Conservation (phyloP, 805 yeast species). For the Pichia membranifaciens region DNA sequence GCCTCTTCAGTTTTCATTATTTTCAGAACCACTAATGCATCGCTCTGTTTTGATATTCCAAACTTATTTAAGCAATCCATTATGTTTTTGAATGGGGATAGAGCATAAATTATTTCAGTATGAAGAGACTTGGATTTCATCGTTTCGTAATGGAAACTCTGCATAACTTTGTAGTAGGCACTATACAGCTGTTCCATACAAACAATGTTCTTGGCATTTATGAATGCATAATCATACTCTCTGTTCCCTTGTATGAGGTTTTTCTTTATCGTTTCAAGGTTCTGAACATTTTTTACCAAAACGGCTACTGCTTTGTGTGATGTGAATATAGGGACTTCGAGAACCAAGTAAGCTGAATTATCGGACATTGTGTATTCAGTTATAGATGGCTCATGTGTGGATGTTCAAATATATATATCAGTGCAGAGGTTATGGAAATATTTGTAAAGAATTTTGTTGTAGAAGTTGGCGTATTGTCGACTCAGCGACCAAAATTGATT, state of each 20-base stretch:
- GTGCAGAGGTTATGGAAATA: no score
- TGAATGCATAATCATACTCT: conserved; percentile 55
- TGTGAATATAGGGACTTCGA: conserved; percentile 19
- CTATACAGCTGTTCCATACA: conserved; percentile 58
- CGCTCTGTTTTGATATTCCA: conserved; percentile 53
- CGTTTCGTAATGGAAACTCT: conserved; percentile 41
- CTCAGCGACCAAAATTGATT: no score
- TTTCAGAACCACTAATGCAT: conserved; percentile 46
- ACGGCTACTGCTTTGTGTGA: conserved; percentile 20
- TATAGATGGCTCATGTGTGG: no score
- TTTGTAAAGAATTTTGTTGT: no score
- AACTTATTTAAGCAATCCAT: conserved; percentile 65
- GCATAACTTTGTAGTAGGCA: conserved; percentile 55
- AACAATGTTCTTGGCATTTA: conserved; percentile 52
- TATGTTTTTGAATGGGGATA: conserved; percentile 67
- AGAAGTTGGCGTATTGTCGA: no score
- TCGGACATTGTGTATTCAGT: background rate
- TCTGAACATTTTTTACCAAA: conserved; percentile 42
- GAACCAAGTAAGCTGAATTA: conserved; percentile 7
- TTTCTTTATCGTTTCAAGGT: conserved; percentile 39
- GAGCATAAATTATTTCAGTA: conserved; percentile 63
- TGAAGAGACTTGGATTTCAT: conserved; percentile 62
- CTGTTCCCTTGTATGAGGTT: conserved; percentile 40
- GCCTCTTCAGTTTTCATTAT: conserved; percentile 28
- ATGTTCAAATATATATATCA: no score